Evolutionary conservation across 371 early-diverging fungal genomes (phyloP).

Genomic region (Mucor ambiguus): DNA sequence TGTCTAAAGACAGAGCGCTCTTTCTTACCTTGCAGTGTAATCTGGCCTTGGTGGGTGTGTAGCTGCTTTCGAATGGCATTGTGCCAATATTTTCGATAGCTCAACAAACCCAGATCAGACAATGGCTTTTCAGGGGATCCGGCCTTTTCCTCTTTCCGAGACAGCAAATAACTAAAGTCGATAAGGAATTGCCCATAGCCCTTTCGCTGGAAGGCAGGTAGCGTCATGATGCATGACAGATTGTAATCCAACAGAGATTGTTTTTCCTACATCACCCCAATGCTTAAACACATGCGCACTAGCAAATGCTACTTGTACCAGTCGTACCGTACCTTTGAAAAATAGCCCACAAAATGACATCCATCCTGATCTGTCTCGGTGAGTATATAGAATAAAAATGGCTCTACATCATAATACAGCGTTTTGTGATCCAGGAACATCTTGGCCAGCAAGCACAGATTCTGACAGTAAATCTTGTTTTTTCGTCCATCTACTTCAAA

Average conservation of each 20-base stretch:
- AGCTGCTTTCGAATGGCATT: slow-evolving; percentile 22
- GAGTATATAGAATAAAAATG: slow-evolving; percentile 98
- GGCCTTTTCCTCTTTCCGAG: slow-evolving; percentile 82
- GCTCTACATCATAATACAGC: slow-evolving; percentile 99
- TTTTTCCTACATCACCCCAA: slow-evolving; percentile 79
- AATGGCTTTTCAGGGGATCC: slow-evolving; percentile 99
- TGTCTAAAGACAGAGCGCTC: not conserved
- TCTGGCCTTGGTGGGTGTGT: slow-evolving; percentile 19
- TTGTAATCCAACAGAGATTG: slow-evolving; percentile 91
- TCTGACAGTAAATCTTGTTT: slow-evolving; percentile 97
- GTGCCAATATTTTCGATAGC: slow-evolving; percentile 91
- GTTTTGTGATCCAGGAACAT: slow-evolving; percentile 99
- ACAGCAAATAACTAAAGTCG: slow-evolving; percentile 96
- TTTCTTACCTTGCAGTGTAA: slow-evolving; percentile 21
- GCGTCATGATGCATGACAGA: slow-evolving; percentile 97
- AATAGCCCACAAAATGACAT: slow-evolving; percentile 98
- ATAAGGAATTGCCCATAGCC: slow-evolving; percentile 98
- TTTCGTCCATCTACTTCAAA: slow-evolving; percentile 97
- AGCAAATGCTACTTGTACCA: not conserved
- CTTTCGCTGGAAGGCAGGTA: slow-evolving; percentile 96
- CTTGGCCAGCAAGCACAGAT: slow-evolving; percentile 97
- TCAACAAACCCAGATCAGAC: slow-evolving; percentile 96
- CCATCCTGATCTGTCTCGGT: slow-evolving; percentile 79
- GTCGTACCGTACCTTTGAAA: slow-evolving; percentile 85
- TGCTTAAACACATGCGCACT: not conserved